Evolutionary conservation across 352 stramenopile species (phyloP).

Genomic region (Blastocystis sp.): DNA sequence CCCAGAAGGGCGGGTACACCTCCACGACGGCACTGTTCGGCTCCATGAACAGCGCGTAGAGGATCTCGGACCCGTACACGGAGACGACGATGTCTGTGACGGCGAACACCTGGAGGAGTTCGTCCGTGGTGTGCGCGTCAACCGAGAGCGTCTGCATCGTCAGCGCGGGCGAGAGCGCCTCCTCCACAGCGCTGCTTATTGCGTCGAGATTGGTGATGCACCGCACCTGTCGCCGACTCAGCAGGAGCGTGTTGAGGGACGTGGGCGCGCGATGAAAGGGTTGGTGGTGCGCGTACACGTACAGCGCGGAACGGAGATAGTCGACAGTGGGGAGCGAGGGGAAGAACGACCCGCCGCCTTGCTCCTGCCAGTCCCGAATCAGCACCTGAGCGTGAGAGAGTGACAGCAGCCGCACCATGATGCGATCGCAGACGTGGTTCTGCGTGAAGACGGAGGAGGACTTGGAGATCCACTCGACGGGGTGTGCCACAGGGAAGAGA

Average conservation of each 20-base stretch:
- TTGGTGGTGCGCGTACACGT: neutral
- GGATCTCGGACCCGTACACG: conserved; percentile 25
- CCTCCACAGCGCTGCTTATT: neutral
- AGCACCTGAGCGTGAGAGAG: neutral
- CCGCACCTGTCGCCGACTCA: neutral
- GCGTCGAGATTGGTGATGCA: neutral
- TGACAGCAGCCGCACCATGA: neutral
- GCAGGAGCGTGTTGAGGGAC: neutral
- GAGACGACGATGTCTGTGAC: conserved; percentile 10
- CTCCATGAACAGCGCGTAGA: conserved; percentile 35
- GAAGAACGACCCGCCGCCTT: neutral
- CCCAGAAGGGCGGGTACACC: neutral
- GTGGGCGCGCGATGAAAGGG: too few relatives aligned
- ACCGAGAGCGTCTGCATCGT: neutral
- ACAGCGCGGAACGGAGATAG: neutral
- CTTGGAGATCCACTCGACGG: neutral
- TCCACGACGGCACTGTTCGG: conserved; percentile 48
- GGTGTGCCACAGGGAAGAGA: conserved; percentile 7
- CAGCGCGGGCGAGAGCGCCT: neutral
- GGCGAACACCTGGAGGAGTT: neutral
- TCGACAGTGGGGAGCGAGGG: neutral
- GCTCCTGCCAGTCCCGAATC: conserved; percentile 9
- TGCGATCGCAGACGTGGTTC: conserved; percentile 30
- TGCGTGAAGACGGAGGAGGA: neutral
- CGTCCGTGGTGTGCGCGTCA: neutral